These are phyloP conservation scores for Hyphodiscus sp. DNA, from an alignment of 2,329 filamentous ascomycete genomes.

Conservation along the genomic window DNA sequence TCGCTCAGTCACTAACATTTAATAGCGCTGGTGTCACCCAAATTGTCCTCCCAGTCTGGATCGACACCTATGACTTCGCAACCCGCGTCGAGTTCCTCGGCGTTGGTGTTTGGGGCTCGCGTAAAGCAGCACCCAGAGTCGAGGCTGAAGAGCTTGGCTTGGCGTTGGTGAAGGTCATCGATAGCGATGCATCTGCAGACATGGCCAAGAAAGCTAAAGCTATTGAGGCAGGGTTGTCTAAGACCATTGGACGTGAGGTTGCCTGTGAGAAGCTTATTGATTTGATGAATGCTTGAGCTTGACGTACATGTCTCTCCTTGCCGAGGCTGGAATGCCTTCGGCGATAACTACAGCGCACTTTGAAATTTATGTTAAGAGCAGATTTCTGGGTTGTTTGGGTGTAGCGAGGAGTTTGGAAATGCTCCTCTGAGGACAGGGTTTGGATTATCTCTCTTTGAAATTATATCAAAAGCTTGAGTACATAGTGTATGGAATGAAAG, in stretches of 20 bases:
- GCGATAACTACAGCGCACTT: background rate
- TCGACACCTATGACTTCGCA: conserved; percentile 41
- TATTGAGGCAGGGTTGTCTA: background rate
- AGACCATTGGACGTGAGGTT: background rate
- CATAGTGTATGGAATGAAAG: too few relatives aligned
- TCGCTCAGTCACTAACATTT: background rate
- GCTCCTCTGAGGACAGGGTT: too few relatives aligned
- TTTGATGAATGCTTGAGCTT: background rate
- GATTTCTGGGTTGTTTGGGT: too few relatives aligned
- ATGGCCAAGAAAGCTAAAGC: background rate
- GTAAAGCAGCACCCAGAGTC: background rate
- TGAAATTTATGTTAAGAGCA: background rate
- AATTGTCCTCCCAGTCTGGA: conserved; percentile 40
- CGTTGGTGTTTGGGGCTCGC: conserved; percentile 28
- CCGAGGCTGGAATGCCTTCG: too few relatives aligned
- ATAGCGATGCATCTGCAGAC: background rate
- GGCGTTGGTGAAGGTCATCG: background rate
- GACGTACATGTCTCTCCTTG: background rate
- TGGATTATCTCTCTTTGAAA: too few relatives aligned
- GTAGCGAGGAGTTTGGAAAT: too few relatives aligned
- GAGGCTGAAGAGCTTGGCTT: background rate
- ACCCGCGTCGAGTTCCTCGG: conserved; percentile 36
- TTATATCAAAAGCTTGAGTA: too few relatives aligned
- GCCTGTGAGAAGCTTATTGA: background rate
- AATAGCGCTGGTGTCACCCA: conserved; percentile 38